phyloP scores from a whole-genome alignment of 176 grass and related monocot species.

The Lolium rigidum region DNA sequence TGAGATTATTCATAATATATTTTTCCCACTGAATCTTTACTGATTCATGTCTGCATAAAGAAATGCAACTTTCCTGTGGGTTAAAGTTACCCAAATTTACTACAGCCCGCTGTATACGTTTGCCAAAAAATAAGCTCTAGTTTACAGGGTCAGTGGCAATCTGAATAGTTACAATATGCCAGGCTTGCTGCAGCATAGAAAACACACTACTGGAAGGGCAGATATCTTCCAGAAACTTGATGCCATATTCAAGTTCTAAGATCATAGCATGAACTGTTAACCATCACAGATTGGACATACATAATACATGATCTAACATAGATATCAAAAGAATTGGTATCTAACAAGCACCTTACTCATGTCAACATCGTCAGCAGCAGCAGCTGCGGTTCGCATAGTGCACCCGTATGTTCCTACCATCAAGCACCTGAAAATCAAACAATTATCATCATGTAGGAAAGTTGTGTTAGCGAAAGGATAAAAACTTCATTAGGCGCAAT shows the following conservation, averaged over 20 bases:
- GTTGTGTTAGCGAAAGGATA: not conserved
- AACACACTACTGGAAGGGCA: not conserved
- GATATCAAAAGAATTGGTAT: not conserved
- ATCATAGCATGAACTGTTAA: not conserved
- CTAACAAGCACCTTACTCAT: not conserved
- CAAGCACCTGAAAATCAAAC: slow-evolving; percentile 40
- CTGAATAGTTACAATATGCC: not conserved
- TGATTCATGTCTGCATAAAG: not conserved
- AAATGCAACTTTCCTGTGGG: not conserved
- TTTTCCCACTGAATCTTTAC: not conserved
- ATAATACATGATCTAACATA: not conserved
- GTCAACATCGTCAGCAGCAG: not conserved
- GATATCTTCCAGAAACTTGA: not conserved
- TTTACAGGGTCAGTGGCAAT: not conserved
- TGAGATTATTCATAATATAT: not conserved
- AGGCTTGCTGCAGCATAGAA: not conserved
- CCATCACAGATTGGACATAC: not conserved
- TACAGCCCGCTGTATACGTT: not conserved
- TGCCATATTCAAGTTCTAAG: no score
- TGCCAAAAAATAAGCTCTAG: not conserved
- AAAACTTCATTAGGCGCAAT: not conserved
- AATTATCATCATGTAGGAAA: not conserved
- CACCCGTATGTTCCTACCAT: slow-evolving; percentile 59
- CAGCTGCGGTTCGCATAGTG: slow-evolving; percentile 13
- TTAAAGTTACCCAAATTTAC: not conserved